phyloP scores from a whole-genome alignment of 306 rosid species.

The Cyamopsis tetragonoloba region DNA sequence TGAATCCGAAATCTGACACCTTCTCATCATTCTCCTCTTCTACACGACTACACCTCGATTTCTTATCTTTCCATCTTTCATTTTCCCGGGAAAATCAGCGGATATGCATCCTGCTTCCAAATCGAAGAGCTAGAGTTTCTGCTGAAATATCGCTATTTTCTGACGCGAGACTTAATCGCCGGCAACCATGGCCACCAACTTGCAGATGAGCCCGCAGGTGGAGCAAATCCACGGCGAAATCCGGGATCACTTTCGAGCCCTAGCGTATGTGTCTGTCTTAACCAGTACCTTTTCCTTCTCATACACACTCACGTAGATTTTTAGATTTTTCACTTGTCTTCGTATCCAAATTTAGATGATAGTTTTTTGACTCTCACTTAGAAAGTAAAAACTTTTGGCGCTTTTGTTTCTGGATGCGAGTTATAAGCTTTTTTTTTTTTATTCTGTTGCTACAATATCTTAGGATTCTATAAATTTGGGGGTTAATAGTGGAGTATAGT shows the following conservation, averaged over 20 bases:
- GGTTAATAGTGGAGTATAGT: background rate
- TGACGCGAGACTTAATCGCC: slow-evolving; percentile 10
- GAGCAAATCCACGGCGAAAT: slow-evolving; percentile 93
- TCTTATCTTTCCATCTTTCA: background rate
- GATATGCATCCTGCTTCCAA: background rate
- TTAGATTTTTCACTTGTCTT: background rate
- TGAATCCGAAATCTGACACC: background rate
- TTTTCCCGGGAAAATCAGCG: background rate
- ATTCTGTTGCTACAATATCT: too few relatives aligned
- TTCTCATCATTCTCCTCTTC: background rate
- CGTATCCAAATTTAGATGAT: background rate
- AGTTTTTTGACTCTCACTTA: background rate
- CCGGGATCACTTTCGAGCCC: slow-evolving; percentile 64
- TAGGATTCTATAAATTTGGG: background rate
- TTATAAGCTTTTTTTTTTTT: too few relatives aligned
- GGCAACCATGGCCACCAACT: slow-evolving; percentile 55
- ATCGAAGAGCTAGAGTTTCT: slow-evolving; percentile 20
- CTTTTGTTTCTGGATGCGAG: too few relatives aligned
- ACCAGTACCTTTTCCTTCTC: background rate
- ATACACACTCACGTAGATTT: background rate
- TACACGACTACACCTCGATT: background rate
- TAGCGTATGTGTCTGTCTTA: slow-evolving; percentile 45
- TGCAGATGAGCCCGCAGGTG: slow-evolving; percentile 72
- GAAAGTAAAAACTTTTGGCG: too few relatives aligned
- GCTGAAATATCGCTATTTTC: slow-evolving; percentile 18